Evolutionary conservation across 2,329 filamentous ascomycete species (phyloP), one percentile per base, ranked within the genome.

Genomic region (Tolypocladium cylindrosporum): DNA sequence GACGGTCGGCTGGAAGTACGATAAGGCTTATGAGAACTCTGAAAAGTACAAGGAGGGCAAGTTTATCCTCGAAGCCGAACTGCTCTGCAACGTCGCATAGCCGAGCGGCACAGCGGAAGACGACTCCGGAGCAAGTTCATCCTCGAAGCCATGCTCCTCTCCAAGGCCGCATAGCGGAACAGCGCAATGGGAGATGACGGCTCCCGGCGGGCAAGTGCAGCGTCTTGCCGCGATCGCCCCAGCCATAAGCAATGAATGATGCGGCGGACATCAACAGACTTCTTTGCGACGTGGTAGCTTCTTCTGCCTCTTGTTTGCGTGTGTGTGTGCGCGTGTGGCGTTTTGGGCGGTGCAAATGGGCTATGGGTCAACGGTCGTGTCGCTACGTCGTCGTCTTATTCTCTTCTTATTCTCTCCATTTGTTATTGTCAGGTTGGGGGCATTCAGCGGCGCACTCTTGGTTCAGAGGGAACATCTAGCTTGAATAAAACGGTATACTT

Each of bases 31-130:
- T 72, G 94, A 99, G 77, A 74, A 79, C 40, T 87, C 82, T 63
- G 93, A 99, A 81, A 96, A 96, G 76, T 99, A 99, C 77, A 99
- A 99, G 79, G 94, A 99, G 79, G 92, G 91, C 58, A 99, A 97
- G 77, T 97, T 89, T 72, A 99, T 99, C 60, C 80, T 99, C 58
- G 93, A 97, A 78, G 90, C 89, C 39, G 92, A 96, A 77, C 75
- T 97, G 62, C 79, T 97, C 43, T 93, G 89, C 73, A 87, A 85
- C 64, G 91, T 97, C 60, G 83, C 78, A 11, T 60, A 55, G 54
- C 54, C n/a, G 34, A 11, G 10, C 31, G 40, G 41, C 24, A 2
- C 9, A 11, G 36, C 11, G 48, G 21, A 2, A 36, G 27, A 13
- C 16, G 16, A 8, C 45, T 8, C 31, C 14, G 79, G 94, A 99